Base-by-base conservation (phyloP, 768 basidiomycete species). In the Amanita pallidorosea region DNA sequence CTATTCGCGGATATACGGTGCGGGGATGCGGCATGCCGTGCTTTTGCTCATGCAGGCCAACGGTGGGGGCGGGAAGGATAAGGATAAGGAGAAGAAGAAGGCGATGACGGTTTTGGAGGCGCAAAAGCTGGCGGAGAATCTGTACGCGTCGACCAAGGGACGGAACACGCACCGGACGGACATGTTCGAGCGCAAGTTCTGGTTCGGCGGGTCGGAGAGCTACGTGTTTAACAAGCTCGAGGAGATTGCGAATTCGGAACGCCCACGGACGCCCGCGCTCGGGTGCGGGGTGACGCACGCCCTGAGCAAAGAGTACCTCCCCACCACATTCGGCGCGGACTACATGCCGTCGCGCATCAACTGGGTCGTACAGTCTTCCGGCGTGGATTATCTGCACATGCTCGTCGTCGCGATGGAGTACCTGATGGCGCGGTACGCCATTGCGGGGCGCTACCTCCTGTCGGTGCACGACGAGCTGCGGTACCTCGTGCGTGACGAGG, bases 321-420 rank as follows among this genome's bases (percentile, higher is more conserved):
- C 87, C 0, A 78, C 79, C 31, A 78, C 76, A 52, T 89, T 91
- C 54, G 89, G 88, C 11, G 66, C 83, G 0, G 89, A 94, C 56
- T 98, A 89, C 64, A 85, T 98, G 76, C 86, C 96, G 0, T 96
- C 92, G 5, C 81, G 96, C 38, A 94, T 98, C 70, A 99, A 99
- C 61, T 98, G 96, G 96, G 96, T 94, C 45, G 96, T 98, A 5
- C 96, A 98, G 60, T 97, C 94, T 3, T 96, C 93, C 0, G 96
- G 95, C 3, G 95, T 98, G 38, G 96, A 98, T 65, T 98, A 99
- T 62, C 83, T 98, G 7, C 96, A 99, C 60, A 81, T 99, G 35
- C 78, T 98, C 53, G 91, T 99, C 60, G 90, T 94, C 43, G 79
- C 91, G 5, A 98, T 97, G 94, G 81, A 92, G 54, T 75, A 95